Evolutionary conservation across 495 filamentous ascomycete genomes (phyloP).

Genomic region (Durotheca rogersii): DNA sequence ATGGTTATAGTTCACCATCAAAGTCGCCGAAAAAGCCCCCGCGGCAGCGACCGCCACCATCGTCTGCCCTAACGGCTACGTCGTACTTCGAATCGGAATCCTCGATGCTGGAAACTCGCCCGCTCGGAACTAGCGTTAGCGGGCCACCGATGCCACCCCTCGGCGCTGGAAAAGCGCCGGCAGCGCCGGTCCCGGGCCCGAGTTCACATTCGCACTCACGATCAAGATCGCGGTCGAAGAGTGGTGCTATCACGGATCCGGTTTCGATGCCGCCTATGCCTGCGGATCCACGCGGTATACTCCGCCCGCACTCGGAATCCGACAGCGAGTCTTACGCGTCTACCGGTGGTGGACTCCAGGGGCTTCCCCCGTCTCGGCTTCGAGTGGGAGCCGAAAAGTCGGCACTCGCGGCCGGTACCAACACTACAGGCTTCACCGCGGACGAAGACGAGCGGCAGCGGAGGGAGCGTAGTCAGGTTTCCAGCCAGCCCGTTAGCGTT

Average conservation of each 20-base stretch:
- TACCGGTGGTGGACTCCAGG: constrained; percentile 48
- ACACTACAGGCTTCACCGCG: constrained; percentile 42
- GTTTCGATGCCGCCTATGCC: constrained; percentile 53
- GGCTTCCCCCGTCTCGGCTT: constrained; percentile 42
- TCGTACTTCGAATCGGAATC: constrained; percentile 42
- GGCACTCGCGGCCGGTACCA: constrained; percentile 50
- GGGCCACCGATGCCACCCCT: constrained; percentile 44
- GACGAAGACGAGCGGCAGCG: constrained; percentile 46
- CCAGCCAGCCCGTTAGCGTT: constrained; percentile 68
- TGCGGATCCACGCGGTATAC: constrained; percentile 55
- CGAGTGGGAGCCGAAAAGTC: constrained; percentile 48
- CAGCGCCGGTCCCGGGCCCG: constrained; percentile 32
- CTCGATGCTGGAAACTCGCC: constrained; percentile 45
- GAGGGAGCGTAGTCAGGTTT: constrained; percentile 40
- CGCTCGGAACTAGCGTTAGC: constrained; percentile 25
- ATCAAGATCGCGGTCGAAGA: constrained; percentile 36
- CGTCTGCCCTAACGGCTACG: constrained; percentile 38
- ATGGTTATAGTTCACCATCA: constrained; percentile 60
- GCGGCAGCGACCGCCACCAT: constrained; percentile 38
- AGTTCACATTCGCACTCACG: constrained; percentile 32
- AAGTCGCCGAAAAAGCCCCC: constrained; percentile 56
- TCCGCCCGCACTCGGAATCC: constrained; percentile 61
- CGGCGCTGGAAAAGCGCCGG: constrained; percentile 45
- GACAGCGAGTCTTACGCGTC: constrained; percentile 60
- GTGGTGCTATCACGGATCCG: constrained; percentile 36